A percentile compares a stretch with the other conserved stretches of the same genome.
Conservation (phyloP, 805 yeast species). For the Nakazawaea laoshanensis region DNA sequence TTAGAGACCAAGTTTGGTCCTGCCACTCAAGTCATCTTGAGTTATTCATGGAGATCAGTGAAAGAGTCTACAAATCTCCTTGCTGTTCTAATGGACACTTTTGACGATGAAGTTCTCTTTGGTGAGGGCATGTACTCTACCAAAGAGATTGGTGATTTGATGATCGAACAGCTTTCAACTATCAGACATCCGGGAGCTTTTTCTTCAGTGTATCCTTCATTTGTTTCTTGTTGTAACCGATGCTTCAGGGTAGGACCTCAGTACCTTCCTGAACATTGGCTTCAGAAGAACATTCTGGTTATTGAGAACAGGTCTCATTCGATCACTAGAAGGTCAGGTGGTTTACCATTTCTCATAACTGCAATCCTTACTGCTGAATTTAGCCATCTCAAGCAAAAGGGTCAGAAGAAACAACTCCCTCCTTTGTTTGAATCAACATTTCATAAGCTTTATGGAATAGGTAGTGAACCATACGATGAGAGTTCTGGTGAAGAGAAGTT, state of each 20-base stretch:
- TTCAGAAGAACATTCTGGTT: constrained; percentile 42
- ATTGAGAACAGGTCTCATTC: constrained; percentile 53
- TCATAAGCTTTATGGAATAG: constrained; percentile 42
- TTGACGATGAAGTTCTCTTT: constrained; percentile 18
- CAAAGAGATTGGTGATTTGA: constrained; percentile 38
- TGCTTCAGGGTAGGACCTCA: constrained; percentile 32
- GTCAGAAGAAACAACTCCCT: constrained; percentile 2
- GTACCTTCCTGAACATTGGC: constrained; percentile 46
- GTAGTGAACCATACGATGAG: constrained; percentile 36
- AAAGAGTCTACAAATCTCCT: constrained; percentile 64
- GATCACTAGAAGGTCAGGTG: constrained; percentile 88
- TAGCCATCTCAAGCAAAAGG: constrained; percentile 9
- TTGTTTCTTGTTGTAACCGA: constrained; percentile 54
- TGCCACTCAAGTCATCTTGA: constrained; percentile 39
- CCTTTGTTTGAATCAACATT: constrained; percentile 44
- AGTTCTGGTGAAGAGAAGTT: constrained; percentile 42
- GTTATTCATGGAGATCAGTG: constrained; percentile 76
- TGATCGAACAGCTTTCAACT: constrained; percentile 59
- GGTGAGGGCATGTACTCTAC: constrained; percentile 15
- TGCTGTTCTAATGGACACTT: constrained; percentile 29
- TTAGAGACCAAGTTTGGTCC: constrained; percentile 24
- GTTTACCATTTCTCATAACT: constrained; percentile 73
- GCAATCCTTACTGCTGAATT: constrained; percentile 56
- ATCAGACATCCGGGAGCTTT: constrained; percentile 91
- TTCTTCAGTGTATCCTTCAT: constrained; percentile 79